Base-by-base conservation (phyloP, 2,329 filamentous ascomycete species). In the Bipolaris gigantea region DNA sequence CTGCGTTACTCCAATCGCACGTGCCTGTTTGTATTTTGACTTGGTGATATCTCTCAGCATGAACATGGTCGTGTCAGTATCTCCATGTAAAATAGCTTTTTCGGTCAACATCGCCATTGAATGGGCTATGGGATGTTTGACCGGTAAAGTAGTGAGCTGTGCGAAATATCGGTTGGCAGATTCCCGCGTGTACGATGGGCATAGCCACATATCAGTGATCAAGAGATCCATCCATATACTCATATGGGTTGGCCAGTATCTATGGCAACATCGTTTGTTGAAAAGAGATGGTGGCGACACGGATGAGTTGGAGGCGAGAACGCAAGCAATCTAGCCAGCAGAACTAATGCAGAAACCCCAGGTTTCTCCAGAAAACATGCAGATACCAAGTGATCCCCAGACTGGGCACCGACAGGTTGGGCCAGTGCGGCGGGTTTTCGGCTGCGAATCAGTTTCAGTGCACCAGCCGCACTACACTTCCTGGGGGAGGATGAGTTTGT, bases 401-500 rank as follows among this genome's bases (percentile, higher is more conserved):
- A 59, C 51, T 54, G 32, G 45, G 57, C 48, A 47, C 32, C 55
- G 55, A 59, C 54, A 42, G 44, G 48, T 49, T 50, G 48, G 48
- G 42, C 40, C 40, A 41, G 48, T 50, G 50, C 53, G 46, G 42
- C 42, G 43, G 48, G 48, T 49, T 41, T 33, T 49, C 50, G 53
- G 50, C 47, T 56, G 52, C 41, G 46, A 51, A 44, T 48, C 50
- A 55, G 59, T 57, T 56, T 65, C 50, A 44, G 42, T 53, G 39
- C 50, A 38, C 43, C 55, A 42, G 53, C 57, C 56, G 58, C 52
- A 60, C 61, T 43, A 55, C 46, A 61, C 59, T 62, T 61, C 66
- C 66, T 67, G 60, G 65, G 64, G 53, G 60, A 64, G 64, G 51
- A 60, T 69, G 70, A 49, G 66, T 65, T 64, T 69, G 64, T 68